Evolutionary conservation across 441 rosid species (phyloP), one percentile per base, ranked within the genome.

Genomic region (Geranium incanum): DNA sequence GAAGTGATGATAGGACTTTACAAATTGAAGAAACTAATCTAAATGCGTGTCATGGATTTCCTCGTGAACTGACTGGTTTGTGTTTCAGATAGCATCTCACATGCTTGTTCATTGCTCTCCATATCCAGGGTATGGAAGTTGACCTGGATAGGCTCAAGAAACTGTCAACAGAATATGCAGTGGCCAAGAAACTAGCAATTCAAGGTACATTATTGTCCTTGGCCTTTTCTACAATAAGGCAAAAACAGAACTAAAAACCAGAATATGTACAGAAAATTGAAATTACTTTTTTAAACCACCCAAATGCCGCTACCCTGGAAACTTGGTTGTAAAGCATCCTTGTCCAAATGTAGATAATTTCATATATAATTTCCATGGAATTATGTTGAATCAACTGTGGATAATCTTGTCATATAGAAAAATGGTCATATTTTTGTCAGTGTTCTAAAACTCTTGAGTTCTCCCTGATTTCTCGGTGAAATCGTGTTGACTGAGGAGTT

Each of bases 141-240:
- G 89, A 82, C 77, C 65, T 86, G 69, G 69, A 76, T 39, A 68
- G 67, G 68, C 48, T 89, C 23, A 83, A 84, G 75, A 84, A 78
- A 75, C 72, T 76, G 80, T 83, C 92, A 52, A 72, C 62, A 4
- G 91, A 82, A 48, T 90, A 92, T 78, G 87, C 85, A 9, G 80
- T 81, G 71, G 86, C 88, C 66, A 92, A 90, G 86, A 85, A 82
- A 71, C 85, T 68, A 21, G 91, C 91, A 69, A 77, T 89, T 37
- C 64, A 77, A 85, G 85, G 98, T 92, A 72, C 68, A 13, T 28
- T 76, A 2, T 28, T 28, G 33, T 28, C 33, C 33, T 39, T 39
- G 43, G 5, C 43, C 43, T 39, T 7, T 39, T 39, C 43, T 39
- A 39, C 43, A 39, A 7, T 39, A 39, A 0, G 43, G 6, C 43